Evolutionary conservation across 2,329 filamentous ascomycete species (phyloP).

Genomic region (Hymenoscyphus occultus): DNA sequence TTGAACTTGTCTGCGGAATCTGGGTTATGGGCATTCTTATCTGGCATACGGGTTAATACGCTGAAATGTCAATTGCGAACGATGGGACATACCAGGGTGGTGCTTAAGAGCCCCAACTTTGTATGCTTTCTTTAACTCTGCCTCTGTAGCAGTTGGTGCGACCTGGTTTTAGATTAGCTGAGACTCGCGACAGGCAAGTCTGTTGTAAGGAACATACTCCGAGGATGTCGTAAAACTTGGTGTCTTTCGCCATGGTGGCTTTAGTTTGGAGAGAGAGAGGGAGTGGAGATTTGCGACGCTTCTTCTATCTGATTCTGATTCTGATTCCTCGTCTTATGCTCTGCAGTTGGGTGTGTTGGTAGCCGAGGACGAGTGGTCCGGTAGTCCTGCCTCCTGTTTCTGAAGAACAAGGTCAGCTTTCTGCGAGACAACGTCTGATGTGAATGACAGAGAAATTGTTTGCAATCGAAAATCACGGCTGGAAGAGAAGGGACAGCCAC

Average conservation of each 20-base stretch:
- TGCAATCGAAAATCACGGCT: neutral
- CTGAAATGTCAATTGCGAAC: slow-evolving; percentile 12
- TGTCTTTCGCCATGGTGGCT: slow-evolving; percentile 71
- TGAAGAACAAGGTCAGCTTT: neutral
- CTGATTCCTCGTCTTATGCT: neutral
- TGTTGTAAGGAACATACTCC: slow-evolving; percentile 55
- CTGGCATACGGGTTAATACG: slow-evolving; percentile 45
- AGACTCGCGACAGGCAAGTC: slow-evolving; percentile 19
- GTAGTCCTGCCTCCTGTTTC: neutral
- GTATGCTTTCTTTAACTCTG: slow-evolving; percentile 89
- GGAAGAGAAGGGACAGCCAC: neutral
- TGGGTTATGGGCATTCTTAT: slow-evolving; percentile 95
- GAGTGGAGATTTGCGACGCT: neutral
- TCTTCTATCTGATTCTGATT: neutral
- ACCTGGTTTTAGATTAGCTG: slow-evolving; percentile 54
- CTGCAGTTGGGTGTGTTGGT: neutral
- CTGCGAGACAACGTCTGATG: neutral
- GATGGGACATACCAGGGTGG: slow-evolving; percentile 67
- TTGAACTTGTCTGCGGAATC: slow-evolving; percentile 98
- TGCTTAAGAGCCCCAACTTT: slow-evolving; percentile 79
- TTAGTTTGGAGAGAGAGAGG: slow-evolving; percentile 11
- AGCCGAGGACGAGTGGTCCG: neutral
- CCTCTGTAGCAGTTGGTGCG: slow-evolving; percentile 72
- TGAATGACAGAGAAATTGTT: neutral
- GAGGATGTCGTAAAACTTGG: slow-evolving; percentile 74